A percentile compares a stretch with the other conserved stretches of the same genome.
These are phyloP conservation scores for Cornus suecica DNA, from an alignment of 148 eudicot species.

Conservation along the genomic window DNA sequence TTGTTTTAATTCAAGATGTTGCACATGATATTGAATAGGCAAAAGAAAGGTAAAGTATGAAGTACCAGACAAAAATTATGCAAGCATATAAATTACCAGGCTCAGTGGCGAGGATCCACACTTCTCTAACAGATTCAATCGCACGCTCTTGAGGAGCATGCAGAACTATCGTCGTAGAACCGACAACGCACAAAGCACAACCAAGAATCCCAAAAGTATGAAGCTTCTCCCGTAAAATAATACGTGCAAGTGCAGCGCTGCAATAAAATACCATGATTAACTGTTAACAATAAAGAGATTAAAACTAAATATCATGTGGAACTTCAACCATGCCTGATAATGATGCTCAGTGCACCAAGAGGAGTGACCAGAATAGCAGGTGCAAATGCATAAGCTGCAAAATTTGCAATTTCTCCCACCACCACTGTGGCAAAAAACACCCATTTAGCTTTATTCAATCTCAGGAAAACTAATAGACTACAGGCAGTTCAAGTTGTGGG, in stretches of 20 bases:
- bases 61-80: neutral
- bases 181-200: conserved; percentile 79
- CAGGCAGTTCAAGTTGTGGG: neutral
- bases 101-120: conserved; percentile 84
- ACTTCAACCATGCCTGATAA: conserved; percentile 48
- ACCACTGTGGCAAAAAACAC: conserved; percentile 52
- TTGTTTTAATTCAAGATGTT: neutral
- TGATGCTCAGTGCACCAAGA: conserved; percentile 86
- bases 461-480: neutral
- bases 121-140: conserved; percentile 70
- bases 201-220: conserved; percentile 79
- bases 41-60: neutral
- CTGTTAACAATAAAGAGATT: conserved; percentile 16
- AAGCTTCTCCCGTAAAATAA: conserved; percentile 64
- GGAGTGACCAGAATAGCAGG: conserved; percentile 89
- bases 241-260: conserved; percentile 80
- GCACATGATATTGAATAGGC: neutral
- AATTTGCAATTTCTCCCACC: conserved; percentile 81
- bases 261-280: conserved; percentile 26
- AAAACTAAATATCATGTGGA: neutral
- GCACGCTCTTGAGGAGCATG: conserved; percentile 83
- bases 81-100: conserved; percentile 44
- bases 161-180: conserved; percentile 75
- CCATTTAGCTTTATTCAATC: conserved; percentile 19
- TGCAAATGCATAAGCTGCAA: conserved; percentile 91